Conservation (phyloP, 2,329 filamentous ascomycete species). For the Bertia moriformis region DNA sequence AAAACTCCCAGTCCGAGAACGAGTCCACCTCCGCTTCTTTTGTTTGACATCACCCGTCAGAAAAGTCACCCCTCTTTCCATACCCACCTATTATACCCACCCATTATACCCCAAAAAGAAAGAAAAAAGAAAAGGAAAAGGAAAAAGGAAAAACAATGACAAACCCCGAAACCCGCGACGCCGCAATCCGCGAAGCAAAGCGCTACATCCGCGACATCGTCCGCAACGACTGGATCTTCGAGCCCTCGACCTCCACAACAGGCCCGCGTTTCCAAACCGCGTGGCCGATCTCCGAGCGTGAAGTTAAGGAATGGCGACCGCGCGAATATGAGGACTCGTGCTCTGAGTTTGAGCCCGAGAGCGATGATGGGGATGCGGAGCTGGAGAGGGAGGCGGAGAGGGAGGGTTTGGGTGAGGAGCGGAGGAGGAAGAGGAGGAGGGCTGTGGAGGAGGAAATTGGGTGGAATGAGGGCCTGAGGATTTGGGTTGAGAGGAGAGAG, state of each 20-base stretch:
- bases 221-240: conserved; percentile 23
- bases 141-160: no score
- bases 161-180: conserved; percentile 21
- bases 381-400: conserved; percentile 3
- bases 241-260: conserved; percentile 1
- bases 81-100: no score
- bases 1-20: no score
- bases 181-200: conserved; percentile 22
- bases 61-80: no score
- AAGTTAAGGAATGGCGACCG: conserved; percentile 15
- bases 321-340: conserved; percentile 19
- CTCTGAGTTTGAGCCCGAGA: conserved; percentile 17
- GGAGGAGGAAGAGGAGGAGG: conserved; percentile 15
- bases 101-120: no score
- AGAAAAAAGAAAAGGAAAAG: no score
- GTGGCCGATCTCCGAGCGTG: conserved; percentile 1
- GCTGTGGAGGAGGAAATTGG: conserved; percentile 25
- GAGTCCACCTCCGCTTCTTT: no score
- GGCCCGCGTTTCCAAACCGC: no score
- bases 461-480: conserved; percentile 43
- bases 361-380: conserved; percentile 7
- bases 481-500: conserved; percentile 38
- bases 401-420: neutral
- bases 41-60: no score
- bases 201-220: conserved; percentile 20